Conservation (phyloP, 768 basidiomycete species). For the Leccinum imitatum region DNA sequence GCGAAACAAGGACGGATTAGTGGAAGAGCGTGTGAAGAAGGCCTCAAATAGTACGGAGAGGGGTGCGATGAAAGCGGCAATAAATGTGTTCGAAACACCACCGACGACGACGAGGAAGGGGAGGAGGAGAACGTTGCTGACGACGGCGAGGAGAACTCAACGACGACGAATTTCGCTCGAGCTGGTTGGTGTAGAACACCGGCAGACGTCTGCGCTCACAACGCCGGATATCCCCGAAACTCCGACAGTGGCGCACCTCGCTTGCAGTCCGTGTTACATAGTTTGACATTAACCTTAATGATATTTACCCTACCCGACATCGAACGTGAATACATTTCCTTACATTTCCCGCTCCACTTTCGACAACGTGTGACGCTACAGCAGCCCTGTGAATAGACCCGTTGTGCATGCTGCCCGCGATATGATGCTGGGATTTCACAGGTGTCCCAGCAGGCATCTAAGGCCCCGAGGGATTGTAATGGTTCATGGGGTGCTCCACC, state of each 20-base stretch:
- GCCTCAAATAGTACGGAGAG: conserved; percentile 16
- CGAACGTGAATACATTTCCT: background rate
- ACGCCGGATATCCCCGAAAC: conserved; percentile 30
- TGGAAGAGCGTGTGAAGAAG: conserved; percentile 6
- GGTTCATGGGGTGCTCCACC: conserved; percentile 17
- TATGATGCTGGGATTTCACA: background rate
- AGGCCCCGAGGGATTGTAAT: conserved; percentile 12
- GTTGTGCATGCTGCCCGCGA: background rate
- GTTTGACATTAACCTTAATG: background rate
- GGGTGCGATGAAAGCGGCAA: conserved; percentile 13
- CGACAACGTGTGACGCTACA: background rate
- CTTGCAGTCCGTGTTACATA: background rate
- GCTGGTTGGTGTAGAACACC: conserved; percentile 8
- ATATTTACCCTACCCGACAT: background rate
- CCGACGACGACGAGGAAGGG: conserved; percentile 10
- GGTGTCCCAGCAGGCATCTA: background rate
- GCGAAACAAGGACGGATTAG: conserved; percentile 27
- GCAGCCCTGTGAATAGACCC: background rate
- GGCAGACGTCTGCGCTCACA: conserved; percentile 14
- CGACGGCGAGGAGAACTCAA: conserved; percentile 5
- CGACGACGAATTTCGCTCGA: conserved; percentile 12
- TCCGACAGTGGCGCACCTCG: conserved; percentile 27
- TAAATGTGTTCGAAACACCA: conserved; percentile 9
- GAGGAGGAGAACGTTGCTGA: conserved; percentile 8
- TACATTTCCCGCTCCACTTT: background rate